These are phyloP conservation scores for Tilletia indica DNA, from an alignment of 1,284 basidiomycete genomes.

Conservation along the genomic window DNA sequence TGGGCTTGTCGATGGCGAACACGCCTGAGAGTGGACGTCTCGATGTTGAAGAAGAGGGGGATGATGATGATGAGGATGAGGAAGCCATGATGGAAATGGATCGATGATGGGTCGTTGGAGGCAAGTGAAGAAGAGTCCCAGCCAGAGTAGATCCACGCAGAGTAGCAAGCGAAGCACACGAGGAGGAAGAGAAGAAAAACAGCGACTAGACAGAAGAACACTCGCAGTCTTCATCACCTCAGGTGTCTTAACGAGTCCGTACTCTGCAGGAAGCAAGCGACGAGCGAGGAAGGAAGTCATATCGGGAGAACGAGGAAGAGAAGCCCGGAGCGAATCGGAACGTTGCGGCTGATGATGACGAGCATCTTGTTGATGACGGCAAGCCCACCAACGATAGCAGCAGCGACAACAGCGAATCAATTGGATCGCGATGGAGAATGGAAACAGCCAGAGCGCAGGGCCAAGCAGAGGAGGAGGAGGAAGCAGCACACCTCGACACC, in stretches of 20 bases:
- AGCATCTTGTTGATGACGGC: too few species aligned
- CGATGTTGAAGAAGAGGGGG: background rate
- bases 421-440: background rate
- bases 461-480: background rate
- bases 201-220: too few species aligned
- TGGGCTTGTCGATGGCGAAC: slow-evolving; percentile 80
- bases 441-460: background rate
- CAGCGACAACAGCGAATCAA: background rate
- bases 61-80: background rate
- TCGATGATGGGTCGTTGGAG: background rate
- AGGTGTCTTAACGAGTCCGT: too few species aligned
- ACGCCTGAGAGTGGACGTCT: slow-evolving; percentile 70
- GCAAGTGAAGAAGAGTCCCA: background rate
- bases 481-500: background rate
- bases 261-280: too few species aligned
- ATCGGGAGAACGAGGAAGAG: too few species aligned
- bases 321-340: too few species aligned
- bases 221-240: too few species aligned
- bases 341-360: too few species aligned
- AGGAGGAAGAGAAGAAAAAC: too few species aligned
- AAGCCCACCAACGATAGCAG: background rate
- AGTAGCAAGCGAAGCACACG: too few species aligned
- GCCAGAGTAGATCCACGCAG: too few species aligned
- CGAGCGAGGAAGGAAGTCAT: too few species aligned
- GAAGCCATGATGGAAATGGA: background rate